These are phyloP conservation scores for Arthrobotrys megalospora DNA, from an alignment of 2,329 filamentous ascomycete species.

Conservation along the genomic window DNA sequence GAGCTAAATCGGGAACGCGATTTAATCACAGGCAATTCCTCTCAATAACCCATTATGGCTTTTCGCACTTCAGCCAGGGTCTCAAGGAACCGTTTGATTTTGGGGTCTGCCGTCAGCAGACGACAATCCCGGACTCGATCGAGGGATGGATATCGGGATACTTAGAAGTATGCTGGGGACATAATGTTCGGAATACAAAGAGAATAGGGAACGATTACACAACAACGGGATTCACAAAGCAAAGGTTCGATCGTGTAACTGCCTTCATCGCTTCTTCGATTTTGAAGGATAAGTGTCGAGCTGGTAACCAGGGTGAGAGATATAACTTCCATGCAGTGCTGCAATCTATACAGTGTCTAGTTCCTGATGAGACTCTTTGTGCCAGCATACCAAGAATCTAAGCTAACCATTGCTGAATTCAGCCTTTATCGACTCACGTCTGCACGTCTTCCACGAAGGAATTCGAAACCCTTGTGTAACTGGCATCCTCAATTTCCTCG, in stretches of 20 bases:
- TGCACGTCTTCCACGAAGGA: background rate
- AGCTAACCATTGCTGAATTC: background rate
- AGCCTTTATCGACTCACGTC: background rate
- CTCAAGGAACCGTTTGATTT: constrained; percentile 16
- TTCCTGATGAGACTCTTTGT: background rate
- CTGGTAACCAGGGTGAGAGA: too few species aligned
- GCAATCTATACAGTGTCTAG: too few species aligned
- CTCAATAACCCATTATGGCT: background rate
- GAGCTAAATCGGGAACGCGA: background rate
- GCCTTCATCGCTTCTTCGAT: too few species aligned
- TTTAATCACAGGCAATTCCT: background rate
- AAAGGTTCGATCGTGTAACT: too few species aligned
- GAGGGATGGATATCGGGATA: background rate
- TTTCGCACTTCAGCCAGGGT: background rate
- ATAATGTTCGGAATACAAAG: too few species aligned
- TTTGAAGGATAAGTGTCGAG: too few species aligned
- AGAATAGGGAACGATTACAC: too few species aligned
- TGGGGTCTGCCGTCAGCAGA: background rate
- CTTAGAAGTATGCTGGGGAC: constrained; percentile 1
- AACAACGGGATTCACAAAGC: too few species aligned
- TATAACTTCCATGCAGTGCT: too few species aligned
- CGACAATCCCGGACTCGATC: background rate
- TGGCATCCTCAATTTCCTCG: background rate
- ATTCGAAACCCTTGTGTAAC: background rate
- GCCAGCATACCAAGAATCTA: background rate